Evolutionary conservation across 2,329 filamentous ascomycete species (phyloP), one percentile per base, ranked within the genome.

Genomic region (Curvularia spicifera): DNA sequence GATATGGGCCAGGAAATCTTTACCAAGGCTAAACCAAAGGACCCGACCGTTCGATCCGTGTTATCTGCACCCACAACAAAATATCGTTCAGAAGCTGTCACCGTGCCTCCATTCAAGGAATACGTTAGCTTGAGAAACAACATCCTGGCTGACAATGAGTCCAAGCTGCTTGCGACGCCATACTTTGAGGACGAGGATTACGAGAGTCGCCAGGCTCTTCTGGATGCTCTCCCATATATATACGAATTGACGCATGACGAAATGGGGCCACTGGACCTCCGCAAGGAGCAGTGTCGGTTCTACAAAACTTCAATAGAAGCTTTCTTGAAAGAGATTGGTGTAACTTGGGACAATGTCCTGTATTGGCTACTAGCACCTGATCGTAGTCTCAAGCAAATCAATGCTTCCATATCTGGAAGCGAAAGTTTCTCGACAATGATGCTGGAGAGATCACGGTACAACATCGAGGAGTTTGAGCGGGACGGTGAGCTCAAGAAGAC

Each of bases 51-150:
- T 46, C 63, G 45, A 43, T 65, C 55, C 5, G 20, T 22, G 37
- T 57, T 56, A 53, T 59, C 40, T 26, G 61, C 39, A 33, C 55
- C 52, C 7, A 56, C 37, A 9, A 75, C 64, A 22, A 58, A 33
- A 20, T 71, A 68, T 52, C 59, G 51, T 22, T 60, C 65, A 4
- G 59, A 58, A 13, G 60, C 61, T 33, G 47, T 67, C 12, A 29
- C 52, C 1, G 59, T 80, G 22, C 79, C 79, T 2, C 58, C 57
- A 9, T 81, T 79, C 62, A 74, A 71, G 2, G 77, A 80, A 56
- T 81, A 78, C 57, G 75, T 79, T n/a, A 74, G 68, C 39, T 66
- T 81, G 43, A 75, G 72, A 48, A 63, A 74, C 39, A 82, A 78
- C 53, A 66, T 81, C 3, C 73, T 82, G 0, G 72, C 76, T 4